Conservation (phyloP, 352 stramenopile genomes). For the Phytophthora vignae region DNA sequence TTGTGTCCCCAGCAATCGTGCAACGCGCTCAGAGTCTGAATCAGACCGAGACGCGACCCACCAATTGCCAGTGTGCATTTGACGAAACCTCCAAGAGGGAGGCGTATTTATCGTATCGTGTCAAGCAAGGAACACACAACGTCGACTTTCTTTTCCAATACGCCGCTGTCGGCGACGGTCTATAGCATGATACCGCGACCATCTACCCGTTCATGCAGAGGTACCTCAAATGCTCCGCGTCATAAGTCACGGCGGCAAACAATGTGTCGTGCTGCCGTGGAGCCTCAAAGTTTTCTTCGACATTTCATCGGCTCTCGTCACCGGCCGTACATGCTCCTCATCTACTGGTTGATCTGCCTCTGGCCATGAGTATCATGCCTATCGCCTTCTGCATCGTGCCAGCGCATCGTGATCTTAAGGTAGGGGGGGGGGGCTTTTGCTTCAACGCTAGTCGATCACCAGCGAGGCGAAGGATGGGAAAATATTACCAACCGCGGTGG, state of each 20-base stretch:
- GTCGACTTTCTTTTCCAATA: constrained; percentile 63
- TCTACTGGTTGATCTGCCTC: constrained; percentile 39
- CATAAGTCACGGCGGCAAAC: neutral
- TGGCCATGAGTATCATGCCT: constrained; percentile 35
- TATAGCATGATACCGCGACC: constrained; percentile 52
- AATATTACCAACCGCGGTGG: too few species aligned
- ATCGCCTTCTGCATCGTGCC: too few species aligned
- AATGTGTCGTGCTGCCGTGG: constrained; percentile 65
- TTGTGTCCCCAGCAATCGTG: too few species aligned
- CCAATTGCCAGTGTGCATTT: too few species aligned
- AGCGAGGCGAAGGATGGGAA: too few species aligned
- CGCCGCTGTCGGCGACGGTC: constrained; percentile 51
- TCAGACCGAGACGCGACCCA: too few species aligned
- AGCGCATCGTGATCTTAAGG: constrained; percentile 24
- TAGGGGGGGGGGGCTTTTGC: too few species aligned
- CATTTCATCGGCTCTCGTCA: constrained; percentile 35
- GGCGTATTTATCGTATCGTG: constrained; percentile 35
- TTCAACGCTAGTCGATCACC: too few species aligned
- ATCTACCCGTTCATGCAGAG: constrained; percentile 37
- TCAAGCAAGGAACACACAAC: constrained; percentile 27
- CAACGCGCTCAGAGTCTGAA: too few species aligned
- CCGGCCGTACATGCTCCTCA: constrained; percentile 41
- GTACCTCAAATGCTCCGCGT: neutral
- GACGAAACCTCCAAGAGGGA: too few species aligned
- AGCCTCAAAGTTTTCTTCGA: too few species aligned